Evolutionary conservation across 768 basidiomycete genomes (phyloP), one percentile per base, ranked within the genome.

Genomic region (Leccinellum albellum): DNA sequence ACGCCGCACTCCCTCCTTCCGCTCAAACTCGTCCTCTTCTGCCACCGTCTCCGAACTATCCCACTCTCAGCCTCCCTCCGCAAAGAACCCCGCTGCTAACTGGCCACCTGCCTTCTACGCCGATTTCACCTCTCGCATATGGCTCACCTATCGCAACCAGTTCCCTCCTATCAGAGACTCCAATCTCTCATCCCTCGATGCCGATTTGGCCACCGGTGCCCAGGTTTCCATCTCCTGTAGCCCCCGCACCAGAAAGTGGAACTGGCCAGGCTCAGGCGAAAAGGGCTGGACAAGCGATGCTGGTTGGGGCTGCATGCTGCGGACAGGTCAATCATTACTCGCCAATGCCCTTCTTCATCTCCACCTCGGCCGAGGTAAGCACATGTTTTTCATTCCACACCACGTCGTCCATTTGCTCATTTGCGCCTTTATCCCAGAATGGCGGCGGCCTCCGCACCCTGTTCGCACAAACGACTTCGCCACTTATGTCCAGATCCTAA

Each of bases 251-350:
- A 78, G 76, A 68, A 74, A 82, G 37, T 87, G 89, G 82, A 81
- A 82, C 44, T 87, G 88, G 84, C 76, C 78, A 14, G 78, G 73
- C 20, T 67, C 81, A 0, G 84, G 83, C 1, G 87, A 90, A 70
- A 88, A 86, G 65, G 89, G 88, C 0, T 88, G 94, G 82, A 87
- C 88, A 15, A 87, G 82, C 60, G 92, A 95, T 73, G 77, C 88
- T 0, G 92, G 93, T 0, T 94, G 92, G 92, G 92, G 92, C 0
- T 95, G 93, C 67, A 95, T 95, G 92, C 70, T 95, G 40, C 74
- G 92, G 26, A 95, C 92, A 0, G 92, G 91, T 1, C 92, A 95
- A 71, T 87, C 86, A 55, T 64, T 95, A 58, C 75, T 95, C 23
- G 92, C 89, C 7, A 94, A 90, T 54, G 82, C 90, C 1, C 73